Evolutionary conservation across 2,329 filamentous ascomycete species (phyloP).

Genomic region (Beauveria caledonica): DNA sequence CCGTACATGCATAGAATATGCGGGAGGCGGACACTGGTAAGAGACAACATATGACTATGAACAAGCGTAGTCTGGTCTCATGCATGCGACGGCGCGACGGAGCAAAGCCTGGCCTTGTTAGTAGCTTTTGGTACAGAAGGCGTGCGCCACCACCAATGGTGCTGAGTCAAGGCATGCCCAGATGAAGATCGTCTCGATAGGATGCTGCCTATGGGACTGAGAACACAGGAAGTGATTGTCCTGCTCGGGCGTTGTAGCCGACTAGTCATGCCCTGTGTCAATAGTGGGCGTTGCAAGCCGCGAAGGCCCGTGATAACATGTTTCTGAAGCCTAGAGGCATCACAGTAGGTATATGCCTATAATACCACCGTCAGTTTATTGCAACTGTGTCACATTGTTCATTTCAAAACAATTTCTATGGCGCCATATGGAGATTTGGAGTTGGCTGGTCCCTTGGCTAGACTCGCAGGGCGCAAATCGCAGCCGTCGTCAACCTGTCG

Average conservation of each 20-base stretch:
- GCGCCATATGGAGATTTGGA: not conserved
- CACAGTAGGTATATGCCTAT: not conserved
- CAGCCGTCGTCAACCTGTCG: constrained; percentile 1
- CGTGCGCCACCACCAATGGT: not conserved
- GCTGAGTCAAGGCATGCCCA: not conserved
- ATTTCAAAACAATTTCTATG: not conserved
- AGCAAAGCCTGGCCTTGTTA: not conserved
- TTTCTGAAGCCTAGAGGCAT: not conserved
- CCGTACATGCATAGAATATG: not conserved
- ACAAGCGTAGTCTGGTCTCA: not conserved
- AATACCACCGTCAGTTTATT: not conserved
- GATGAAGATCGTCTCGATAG: not conserved
- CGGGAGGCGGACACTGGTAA: not conserved
- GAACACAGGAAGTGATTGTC: not conserved
- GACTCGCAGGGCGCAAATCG: constrained; percentile 11
- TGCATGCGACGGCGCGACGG: constrained; percentile 6
- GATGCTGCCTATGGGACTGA: not conserved
- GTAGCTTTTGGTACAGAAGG: not conserved
- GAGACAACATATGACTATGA: not conserved
- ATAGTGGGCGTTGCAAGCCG: not conserved
- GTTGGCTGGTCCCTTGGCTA: not conserved
- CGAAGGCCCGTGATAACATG: too few relatives aligned
- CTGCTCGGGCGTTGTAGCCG: not conserved
- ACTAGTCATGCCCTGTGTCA: not conserved
- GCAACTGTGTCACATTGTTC: not conserved